Percentiles rank a stretch among this genome's conserved stretches.
Conservation (phyloP, 352 stramenopile species). For the Peronosclerospora sorghi region DNA sequence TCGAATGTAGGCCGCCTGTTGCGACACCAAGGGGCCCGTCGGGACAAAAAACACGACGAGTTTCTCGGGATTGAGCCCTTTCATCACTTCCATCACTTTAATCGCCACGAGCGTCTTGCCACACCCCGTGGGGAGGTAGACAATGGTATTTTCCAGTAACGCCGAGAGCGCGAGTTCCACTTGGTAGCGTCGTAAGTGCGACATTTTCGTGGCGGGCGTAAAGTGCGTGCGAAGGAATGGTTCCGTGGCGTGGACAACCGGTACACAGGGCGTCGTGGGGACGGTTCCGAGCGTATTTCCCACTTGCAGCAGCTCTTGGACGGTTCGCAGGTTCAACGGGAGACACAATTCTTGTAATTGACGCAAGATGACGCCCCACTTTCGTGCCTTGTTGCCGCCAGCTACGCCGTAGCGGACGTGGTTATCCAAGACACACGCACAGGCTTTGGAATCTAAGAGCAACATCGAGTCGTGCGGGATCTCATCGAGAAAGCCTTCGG, state of each 20-base stretch:
- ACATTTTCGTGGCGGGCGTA: constrained; percentile 29
- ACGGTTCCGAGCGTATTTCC: not conserved
- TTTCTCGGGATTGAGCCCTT: constrained; percentile 37
- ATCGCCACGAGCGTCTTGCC: constrained; percentile 71
- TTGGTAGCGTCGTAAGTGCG: constrained; percentile 47
- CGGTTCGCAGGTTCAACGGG: constrained; percentile 14
- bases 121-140: constrained; percentile 68
- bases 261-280: not conserved
- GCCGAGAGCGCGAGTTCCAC: constrained; percentile 54
- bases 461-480: constrained; percentile 25
- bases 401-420: constrained; percentile 3
- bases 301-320: constrained; percentile 8
- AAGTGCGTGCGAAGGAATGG: constrained; percentile 23
- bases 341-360: constrained; percentile 21
- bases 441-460: constrained; percentile 43
- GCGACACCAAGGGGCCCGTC: constrained; percentile 59
- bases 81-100: constrained; percentile 60
- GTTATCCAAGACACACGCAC: constrained; percentile 20
- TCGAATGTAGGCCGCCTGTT: constrained; percentile 60
- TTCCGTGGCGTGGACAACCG: constrained; percentile 22
- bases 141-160: constrained; percentile 67
- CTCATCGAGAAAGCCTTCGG: constrained; percentile 26
- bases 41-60: constrained; percentile 63
- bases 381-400: constrained; percentile 7
- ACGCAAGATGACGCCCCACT: constrained; percentile 27